These are phyloP conservation scores for Venturia effusa DNA, from an alignment of 2,329 filamentous ascomycete genomes.

Conservation along the genomic window DNA sequence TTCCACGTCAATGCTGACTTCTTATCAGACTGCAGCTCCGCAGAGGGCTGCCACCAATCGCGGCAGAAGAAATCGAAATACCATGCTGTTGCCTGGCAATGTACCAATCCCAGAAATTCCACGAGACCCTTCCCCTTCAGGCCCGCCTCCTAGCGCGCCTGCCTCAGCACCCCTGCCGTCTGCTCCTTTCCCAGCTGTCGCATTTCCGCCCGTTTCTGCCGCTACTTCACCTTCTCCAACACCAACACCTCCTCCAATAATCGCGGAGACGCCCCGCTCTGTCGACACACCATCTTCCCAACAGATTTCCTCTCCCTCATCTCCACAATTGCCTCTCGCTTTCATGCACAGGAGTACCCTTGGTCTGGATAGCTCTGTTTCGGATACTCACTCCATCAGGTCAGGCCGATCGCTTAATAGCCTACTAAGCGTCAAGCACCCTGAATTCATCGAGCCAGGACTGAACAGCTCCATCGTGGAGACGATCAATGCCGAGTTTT, in stretches of 20 bases:
- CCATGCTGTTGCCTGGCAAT: constrained; percentile 59
- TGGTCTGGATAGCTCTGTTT: constrained; percentile 42
- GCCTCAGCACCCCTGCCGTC: neutral
- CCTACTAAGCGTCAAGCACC: constrained; percentile 61
- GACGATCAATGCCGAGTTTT: constrained; percentile 76
- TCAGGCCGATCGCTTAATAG: constrained; percentile 72
- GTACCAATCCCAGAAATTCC: constrained; percentile 27
- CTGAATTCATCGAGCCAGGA: constrained; percentile 68
- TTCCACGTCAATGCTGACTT: neutral
- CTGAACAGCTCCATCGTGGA: constrained; percentile 86
- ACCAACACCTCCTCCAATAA: neutral
- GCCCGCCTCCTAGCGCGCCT: constrained; percentile 14
- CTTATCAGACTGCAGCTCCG: constrained; percentile 20
- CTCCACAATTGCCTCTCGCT: constrained; percentile 13
- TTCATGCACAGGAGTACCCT: constrained; percentile 15
- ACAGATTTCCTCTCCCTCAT: constrained; percentile 12
- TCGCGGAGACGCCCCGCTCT: neutral
- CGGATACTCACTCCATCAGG: constrained; percentile 84
- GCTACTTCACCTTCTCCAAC: constrained; percentile 16
- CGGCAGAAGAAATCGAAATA: constrained; percentile 84
- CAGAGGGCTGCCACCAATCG: constrained; percentile 54
- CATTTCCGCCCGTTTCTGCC: constrained; percentile 13
- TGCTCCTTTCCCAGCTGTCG: constrained; percentile 11
- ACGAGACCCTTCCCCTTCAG: constrained; percentile 21
- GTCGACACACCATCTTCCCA: neutral